Evolutionary conservation across 345 rosid genomes (phyloP), one percentile per base, ranked within the genome.

Genomic region (Ceriops decandra): DNA sequence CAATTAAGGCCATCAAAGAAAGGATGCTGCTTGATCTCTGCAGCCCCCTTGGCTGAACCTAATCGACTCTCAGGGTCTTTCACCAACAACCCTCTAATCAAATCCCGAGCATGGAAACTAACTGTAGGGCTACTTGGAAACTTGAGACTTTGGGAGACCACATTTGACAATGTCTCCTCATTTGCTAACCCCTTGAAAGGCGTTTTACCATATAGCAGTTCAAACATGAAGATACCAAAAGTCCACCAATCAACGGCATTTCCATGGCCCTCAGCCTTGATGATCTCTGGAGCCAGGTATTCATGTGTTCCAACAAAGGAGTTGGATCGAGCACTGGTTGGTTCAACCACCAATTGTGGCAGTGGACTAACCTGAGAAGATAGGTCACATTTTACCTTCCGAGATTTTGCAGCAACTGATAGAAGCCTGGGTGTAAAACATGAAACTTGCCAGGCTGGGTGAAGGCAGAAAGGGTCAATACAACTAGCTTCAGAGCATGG

Each of bases 191-290:
- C 95, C 77, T 89, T 89, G 83, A 89, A 87, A 1, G 91, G 95
- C 0, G 91, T 89, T 79, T 67, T 85, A 21, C 95, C 90, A 28
- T 85, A 89, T 42, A 89, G 66, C 54, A 89, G 83, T 80, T 89
- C 95, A 38, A 78, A 89, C 66, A 89, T 71, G 72, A 89, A 87
- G 69, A 89, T 85, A 19, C 95, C 95, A n/a, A 82, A 87, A 4
- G 87, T 89, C 91, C 95, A 89, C 95, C 95, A 89, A 69, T 89
- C 95, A 53, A 89, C 95, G 20, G 95, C 84, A 69, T 82, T 87
- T 62, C 95, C 95, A 69, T 89, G 96, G 56, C 90, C 92, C 60
- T 89, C 90, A 10, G 89, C 86, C 74, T 87, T 87, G 85, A 89
- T 81, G 68, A 89, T 89, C 74, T 89, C 96, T 8, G 96, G 96